phyloP scores from a whole-genome alignment of 2,329 filamentous ascomycete species.

The Davidsoniella virescens region DNA sequence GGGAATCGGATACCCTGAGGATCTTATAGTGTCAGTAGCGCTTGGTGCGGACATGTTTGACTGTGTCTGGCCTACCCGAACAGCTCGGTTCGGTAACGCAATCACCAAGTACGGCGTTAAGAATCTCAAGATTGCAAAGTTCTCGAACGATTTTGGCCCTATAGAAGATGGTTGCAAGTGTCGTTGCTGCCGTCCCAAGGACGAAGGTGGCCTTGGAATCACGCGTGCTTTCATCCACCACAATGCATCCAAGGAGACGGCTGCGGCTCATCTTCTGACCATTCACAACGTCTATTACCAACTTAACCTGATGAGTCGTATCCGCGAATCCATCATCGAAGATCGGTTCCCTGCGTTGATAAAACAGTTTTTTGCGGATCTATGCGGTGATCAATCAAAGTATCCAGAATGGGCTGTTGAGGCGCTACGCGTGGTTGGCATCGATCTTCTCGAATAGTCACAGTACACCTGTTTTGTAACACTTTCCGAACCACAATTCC shows the following conservation, averaged over 20 bases:
- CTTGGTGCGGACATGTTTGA: conserved; percentile 98
- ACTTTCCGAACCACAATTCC: neutral
- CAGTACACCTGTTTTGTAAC: neutral
- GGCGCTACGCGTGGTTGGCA: conserved; percentile 61
- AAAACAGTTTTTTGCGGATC: conserved; percentile 56
- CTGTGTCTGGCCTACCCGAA: conserved; percentile 95
- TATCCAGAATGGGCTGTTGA: conserved; percentile 76
- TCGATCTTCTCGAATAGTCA: conserved; percentile 43
- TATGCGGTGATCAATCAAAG: conserved; percentile 46
- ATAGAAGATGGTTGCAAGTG: conserved; percentile 75
- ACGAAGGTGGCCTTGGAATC: conserved; percentile 59
- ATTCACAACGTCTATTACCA: conserved; percentile 96
- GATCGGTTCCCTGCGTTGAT: conserved; percentile 69
- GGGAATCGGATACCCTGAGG: conserved; percentile 96
- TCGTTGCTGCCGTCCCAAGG: conserved; percentile 51
- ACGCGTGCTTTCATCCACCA: conserved; percentile 86
- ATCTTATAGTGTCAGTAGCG: conserved; percentile 82
- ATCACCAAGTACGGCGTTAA: conserved; percentile 68
- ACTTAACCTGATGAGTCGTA: conserved; percentile 62
- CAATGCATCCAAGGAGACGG: conserved; percentile 85
- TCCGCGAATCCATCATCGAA: conserved; percentile 62
- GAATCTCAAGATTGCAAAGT: conserved; percentile 64
- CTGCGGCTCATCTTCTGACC: conserved; percentile 67
- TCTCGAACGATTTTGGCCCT: conserved; percentile 63
- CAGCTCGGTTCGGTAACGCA: conserved; percentile 89